Conservation (phyloP, 768 basidiomycete species). For the Termitomyces sp. region DNA sequence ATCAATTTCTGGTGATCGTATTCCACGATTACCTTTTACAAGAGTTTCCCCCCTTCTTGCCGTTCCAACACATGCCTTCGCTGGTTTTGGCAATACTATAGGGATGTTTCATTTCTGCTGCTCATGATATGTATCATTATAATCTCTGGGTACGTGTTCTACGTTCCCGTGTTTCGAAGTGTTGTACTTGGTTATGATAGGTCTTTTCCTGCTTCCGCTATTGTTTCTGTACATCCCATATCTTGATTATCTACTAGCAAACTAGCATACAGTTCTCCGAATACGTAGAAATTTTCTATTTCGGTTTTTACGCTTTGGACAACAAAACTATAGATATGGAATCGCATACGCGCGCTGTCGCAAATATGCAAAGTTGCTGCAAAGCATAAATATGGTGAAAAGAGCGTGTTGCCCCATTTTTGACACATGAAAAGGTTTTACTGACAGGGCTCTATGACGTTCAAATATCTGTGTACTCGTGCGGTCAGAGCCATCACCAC, state of each 20-base stretch:
- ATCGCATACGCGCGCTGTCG: background rate
- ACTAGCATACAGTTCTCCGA: background rate
- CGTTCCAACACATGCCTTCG: constrained; percentile 50
- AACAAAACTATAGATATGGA: background rate
- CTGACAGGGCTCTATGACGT: no score
- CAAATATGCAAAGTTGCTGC: no score
- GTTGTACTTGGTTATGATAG: background rate
- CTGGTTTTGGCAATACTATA: constrained; percentile 79
- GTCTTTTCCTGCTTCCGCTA: background rate
- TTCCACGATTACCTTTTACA: constrained; percentile 78
- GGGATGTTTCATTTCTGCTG: constrained; percentile 50
- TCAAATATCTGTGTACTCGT: no score
- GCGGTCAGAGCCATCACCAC: no score
- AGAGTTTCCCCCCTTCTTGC: constrained; percentile 61
- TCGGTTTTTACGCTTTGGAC: background rate
- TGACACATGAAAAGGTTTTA: no score
- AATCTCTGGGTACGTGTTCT: background rate
- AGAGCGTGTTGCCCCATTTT: constrained; percentile 18
- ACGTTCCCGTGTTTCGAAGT: background rate
- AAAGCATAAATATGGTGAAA: no score
- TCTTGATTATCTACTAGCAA: background rate
- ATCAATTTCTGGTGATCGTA: constrained; percentile 21
- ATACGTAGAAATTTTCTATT: background rate
- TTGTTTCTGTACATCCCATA: background rate
- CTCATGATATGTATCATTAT: constrained; percentile 10